A percentile compares a stretch with the other conserved stretches of the same genome.
Evolutionary conservation across 345 rosid genomes (phyloP).

Genomic region (Salix dunnii): DNA sequence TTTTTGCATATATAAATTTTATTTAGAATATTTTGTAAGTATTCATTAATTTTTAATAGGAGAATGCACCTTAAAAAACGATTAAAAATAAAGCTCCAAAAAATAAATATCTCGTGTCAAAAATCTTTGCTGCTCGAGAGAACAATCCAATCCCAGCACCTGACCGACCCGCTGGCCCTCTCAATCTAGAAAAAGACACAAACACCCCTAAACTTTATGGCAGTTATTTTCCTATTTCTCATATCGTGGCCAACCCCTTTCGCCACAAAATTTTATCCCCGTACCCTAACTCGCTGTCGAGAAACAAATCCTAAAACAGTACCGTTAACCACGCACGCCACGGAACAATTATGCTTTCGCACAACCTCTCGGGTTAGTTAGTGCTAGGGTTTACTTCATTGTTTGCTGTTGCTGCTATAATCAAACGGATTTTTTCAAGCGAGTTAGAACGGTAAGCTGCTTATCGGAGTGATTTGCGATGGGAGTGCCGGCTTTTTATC

Average conservation of each 20-base stretch:
- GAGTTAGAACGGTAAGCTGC: background rate
- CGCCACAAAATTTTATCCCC: background rate
- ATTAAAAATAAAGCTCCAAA: background rate
- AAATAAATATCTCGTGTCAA: background rate
- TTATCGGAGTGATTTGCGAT: conserved; percentile 23
- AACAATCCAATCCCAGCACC: background rate
- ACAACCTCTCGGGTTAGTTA: background rate
- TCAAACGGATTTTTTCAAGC: background rate
- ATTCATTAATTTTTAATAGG: too few relatives aligned
- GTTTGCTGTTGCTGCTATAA: background rate
- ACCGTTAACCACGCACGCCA: background rate
- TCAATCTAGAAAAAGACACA: background rate
- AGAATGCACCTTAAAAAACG: too few relatives aligned
- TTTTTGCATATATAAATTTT: too few relatives aligned
- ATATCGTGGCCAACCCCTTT: too few relatives aligned
- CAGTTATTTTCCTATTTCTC: background rate
- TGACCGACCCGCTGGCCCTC: background rate
- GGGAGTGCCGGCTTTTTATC: conserved; percentile 97
- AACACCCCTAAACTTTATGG: background rate
- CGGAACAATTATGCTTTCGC: background rate
- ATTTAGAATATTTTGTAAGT: too few relatives aligned
- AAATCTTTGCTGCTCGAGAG: background rate
- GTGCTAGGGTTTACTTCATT: background rate
- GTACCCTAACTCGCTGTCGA: conserved; percentile 5
- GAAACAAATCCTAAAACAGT: background rate